Base-by-base conservation (phyloP, 2,329 filamentous ascomycete genomes). In the Neonectria faginata region DNA sequence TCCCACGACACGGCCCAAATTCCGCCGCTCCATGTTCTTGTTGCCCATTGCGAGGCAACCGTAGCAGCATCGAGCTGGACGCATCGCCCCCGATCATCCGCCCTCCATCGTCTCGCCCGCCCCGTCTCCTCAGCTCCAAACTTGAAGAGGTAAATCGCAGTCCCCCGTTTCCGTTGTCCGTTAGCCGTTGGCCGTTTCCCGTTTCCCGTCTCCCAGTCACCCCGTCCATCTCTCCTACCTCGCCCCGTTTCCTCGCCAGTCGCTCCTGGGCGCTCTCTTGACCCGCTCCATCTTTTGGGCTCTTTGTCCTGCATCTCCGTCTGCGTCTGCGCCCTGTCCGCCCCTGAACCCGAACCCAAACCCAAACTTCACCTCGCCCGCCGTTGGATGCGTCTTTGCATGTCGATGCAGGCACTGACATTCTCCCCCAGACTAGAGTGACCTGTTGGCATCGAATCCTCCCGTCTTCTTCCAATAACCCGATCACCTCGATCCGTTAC, bases 1-100 rank as follows among this genome's bases (percentile, higher is more conserved):
- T 65, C 69, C 69, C 64, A 59, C 65, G 57, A 67, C 62, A 60
- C 67, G 67, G 70, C 67, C 66, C 69, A 66, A 70, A 64, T 63
- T 59, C 69, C 67, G 69, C 71, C 70, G 72, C 74, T 74, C 71
- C 74, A 75, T 79, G 75, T 74, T 70, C 70, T 71, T 74, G 73
- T 72, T 73, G 78, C 76, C 75, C 77, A 78, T 79, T 79, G 74
- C 74, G 77, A 79, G 77, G 78, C 78, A 79, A 74, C 78, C 73
- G 69, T 78, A 76, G 71, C 73, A 74, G 74, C 69, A 71, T 73
- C 50, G 76, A 79, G 77, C 78, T 79, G 77, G 77, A 76, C 70
- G 74, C 73, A 69, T 71, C 73, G 69, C 66, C 69, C 70, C 73
- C 72, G 70, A 75, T 63, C 63, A 58, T 67, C 70, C 39, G 67